Base-by-base conservation (phyloP, 208 protist genomes). In the Strigomonas culicis region DNA sequence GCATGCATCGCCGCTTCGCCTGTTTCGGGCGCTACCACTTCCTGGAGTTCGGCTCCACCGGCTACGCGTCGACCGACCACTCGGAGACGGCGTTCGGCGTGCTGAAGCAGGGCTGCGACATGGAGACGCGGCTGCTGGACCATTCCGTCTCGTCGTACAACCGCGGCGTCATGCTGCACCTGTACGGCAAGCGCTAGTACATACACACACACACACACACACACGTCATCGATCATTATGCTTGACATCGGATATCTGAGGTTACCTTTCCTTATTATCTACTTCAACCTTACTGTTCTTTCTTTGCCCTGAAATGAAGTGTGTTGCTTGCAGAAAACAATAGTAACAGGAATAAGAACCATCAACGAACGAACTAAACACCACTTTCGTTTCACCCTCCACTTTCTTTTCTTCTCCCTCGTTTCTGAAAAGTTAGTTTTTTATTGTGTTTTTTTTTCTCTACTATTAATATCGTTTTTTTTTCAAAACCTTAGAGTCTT, bases 11-110 rank as follows among this genome's bases (percentile, higher is more conserved):
- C 34, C 74, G 76, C 55, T 88, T 83, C 52, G 72, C 80, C 22
- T 85, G 80, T 52, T 86, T 93, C 34, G 86, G 86, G 6, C 72
- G 75, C n/a, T 92, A 82, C 55, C 83, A 93, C 57, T 88, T 93
- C 57, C 41, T 93, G 25, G 63, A 74, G 32, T 82, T 75, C 61
- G 70, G 77, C 36, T 17, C 57, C 6, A 63, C 61, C 31, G 74
- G 70, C 27, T 93, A 93, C 59, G 72, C 82, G 32, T 79, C 74
- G 27, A 88, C 87, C 3, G 67, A 58, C 55, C 77, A 93, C 74
- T 82, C 76, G 21, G 81, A 86, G 49, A 70, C 69, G 8, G 80
- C 81, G 7, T 88, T 93, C 27, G 73, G 62, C 10, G 57, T 82
- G 8, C 62, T 93, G 1, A 90, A 86, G 74, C 60, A 67, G 46